Conservation (phyloP, 75 land plant species). For the Selaginella tamariscina region DNA sequence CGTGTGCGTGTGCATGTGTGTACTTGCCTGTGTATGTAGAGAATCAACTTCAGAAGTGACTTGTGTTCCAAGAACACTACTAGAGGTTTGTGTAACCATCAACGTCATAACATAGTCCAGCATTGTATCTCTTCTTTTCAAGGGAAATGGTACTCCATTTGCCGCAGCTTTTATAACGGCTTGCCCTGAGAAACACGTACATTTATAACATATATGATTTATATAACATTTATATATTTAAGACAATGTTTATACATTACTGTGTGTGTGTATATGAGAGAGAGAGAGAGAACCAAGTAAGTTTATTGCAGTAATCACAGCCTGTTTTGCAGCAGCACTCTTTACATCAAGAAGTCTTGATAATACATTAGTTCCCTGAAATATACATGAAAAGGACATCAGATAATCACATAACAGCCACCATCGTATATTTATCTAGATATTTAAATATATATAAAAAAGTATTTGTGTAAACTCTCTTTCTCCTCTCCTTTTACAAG, state of each 20-base stretch:
- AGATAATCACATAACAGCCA: background rate
- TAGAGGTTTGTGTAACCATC: constrained; percentile 71
- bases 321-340: constrained; percentile 83
- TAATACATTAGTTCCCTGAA: constrained; percentile 91
- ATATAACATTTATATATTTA: background rate
- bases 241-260: background rate
- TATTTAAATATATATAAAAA: background rate
- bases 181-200: constrained; percentile 37
- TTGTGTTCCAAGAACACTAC: constrained; percentile 28
- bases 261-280: background rate
- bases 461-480: no score
- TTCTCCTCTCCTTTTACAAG: no score
- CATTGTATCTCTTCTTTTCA: constrained; percentile 70
- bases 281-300: constrained; percentile 44
- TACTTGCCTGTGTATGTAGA: constrained; percentile 66
- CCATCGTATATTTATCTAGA: background rate
- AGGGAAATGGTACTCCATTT: constrained; percentile 76
- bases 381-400: background rate
- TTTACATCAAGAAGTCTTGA: constrained; percentile 86
- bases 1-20: constrained; percentile 2
- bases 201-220: background rate
- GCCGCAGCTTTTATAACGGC: constrained; percentile 91
- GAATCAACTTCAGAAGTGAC: constrained; percentile 42
- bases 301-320: constrained; percentile 94
- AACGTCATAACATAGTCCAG: constrained; percentile 73